Percentiles rank a stretch among this genome's conserved stretches.
These are phyloP conservation scores for Xylariaceae sp. DNA, from an alignment of 2,329 filamentous ascomycete genomes.

Conservation along the genomic window DNA sequence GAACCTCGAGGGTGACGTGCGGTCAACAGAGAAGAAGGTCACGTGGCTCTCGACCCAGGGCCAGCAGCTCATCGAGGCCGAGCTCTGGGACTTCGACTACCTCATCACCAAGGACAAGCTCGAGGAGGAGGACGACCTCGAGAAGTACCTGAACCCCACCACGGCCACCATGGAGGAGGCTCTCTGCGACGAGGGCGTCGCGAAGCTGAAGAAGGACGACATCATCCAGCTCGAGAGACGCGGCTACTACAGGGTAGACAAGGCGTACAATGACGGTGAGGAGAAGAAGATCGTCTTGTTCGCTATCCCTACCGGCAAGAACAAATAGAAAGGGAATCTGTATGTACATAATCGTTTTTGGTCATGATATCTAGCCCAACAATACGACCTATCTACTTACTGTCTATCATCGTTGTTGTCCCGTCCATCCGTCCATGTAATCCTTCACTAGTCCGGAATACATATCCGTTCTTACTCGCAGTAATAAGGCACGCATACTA, in stretches of 20 bases:
- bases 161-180: conserved; percentile 72
- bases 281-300: conserved; percentile 53
- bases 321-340: conserved; percentile 35
- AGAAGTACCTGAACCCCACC: conserved; percentile 72
- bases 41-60: conserved; percentile 80
- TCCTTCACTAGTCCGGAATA: neutral
- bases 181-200: conserved; percentile 74
- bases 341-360: neutral
- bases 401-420: neutral
- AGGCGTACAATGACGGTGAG: conserved; percentile 47
- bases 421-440: neutral
- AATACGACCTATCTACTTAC: neutral
- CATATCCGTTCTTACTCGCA: neutral
- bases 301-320: conserved; percentile 53
- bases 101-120: conserved; percentile 93
- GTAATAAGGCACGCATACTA: too few species aligned
- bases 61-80: conserved; percentile 72
- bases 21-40: conserved; percentile 93
- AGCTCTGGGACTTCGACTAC: conserved; percentile 93
- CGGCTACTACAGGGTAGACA: conserved; percentile 86
- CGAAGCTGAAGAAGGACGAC: conserved; percentile 73
- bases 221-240: conserved; percentile 94
- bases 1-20: conserved; percentile 89
- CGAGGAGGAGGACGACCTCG: conserved; percentile 78
- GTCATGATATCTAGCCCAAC: neutral